Evolutionary conservation across 2,329 filamentous ascomycete genomes (phyloP), one percentile per base, ranked within the genome.

Genomic region (Ophiosphaerella herpotricha): DNA sequence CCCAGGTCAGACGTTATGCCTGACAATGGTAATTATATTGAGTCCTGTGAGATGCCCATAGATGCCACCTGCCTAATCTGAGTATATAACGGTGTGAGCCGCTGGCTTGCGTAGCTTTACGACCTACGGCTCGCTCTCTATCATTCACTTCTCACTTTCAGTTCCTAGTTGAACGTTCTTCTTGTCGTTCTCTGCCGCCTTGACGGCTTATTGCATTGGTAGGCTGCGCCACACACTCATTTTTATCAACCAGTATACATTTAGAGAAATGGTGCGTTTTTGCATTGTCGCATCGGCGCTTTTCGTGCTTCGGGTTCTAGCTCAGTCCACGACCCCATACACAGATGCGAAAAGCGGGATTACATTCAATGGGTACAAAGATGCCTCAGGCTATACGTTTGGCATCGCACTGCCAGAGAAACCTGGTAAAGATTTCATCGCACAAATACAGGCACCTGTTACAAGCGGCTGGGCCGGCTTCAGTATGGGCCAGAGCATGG

Each of bases 401-500:
- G 80, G 80, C 60, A 73, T 84, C 34, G 80, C 78, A 1, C 63
- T 83, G 2, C 81, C 82, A 1, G 73, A 80, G 52, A 77, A 70
- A 9, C 67, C 77, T 12, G 74, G 67, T 1, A 75, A 75, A 9
- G 82, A 85, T 64, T 78, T 84, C 56, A 82, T 85, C 51, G 79
- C 77, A 7, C 79, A 83, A 60, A 74, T 85, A 38, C 61, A 68
- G 42, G 66, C 58, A 11, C 70, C 68, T 11, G 76, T 82, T 14
- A 75, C 77, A 48, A 71, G 67, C 2, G 78, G 80, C 48, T 85
- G 80, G 75, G 79, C 75, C 33, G 81, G 78, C 57, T 72, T 82
- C 37, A 77, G 77, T 14, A 71, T 82, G 49, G 74, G 75, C 5
- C 75, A 77, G 7, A 66, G 71, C 39, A 84, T 84, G 81, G 64